Conservation (phyloP, 1,284 basidiomycete genomes). For the Rhodotorula sp. region DNA sequence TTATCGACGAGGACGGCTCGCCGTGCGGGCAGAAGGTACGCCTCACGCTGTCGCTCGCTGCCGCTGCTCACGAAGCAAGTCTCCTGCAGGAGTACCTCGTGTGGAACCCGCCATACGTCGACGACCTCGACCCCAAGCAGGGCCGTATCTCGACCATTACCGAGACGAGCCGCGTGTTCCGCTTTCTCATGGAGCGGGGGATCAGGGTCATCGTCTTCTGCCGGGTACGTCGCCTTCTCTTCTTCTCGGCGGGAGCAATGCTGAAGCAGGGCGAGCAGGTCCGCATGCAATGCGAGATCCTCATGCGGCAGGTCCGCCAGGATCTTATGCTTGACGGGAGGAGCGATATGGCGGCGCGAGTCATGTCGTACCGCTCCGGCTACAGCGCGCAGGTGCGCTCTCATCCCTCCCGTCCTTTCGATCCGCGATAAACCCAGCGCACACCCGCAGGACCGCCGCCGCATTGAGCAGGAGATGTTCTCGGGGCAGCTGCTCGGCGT, state of each 20-base stretch:
- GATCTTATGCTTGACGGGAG: conserved; percentile 75
- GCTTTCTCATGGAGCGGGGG: conserved; percentile 77
- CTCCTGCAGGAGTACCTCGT: conserved; percentile 58
- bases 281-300: conserved; percentile 76
- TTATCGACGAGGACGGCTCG: conserved; percentile 77
- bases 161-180: conserved; percentile 75
- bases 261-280: conserved; percentile 56
- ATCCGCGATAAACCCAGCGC: neutral
- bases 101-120: conserved; percentile 72
- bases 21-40: conserved; percentile 72
- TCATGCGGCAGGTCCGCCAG: conserved; percentile 75
- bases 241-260: neutral
- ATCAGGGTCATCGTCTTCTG: conserved; percentile 83
- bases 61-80: neutral
- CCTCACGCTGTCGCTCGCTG: conserved; percentile 2
- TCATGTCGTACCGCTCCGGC: conserved; percentile 83
- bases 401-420: too few species aligned
- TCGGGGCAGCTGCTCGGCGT: conserved; percentile 76
- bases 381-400: conserved; percentile 60
- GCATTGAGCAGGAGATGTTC: conserved; percentile 84
- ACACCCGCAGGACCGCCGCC: conserved; percentile 67
- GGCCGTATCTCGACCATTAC: conserved; percentile 66
- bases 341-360: conserved; percentile 71
- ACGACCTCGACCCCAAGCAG: conserved; percentile 61
- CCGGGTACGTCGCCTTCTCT: conserved; percentile 61